phyloP scores from a whole-genome alignment of 2,329 filamentous ascomycete genomes.

The Colletotrichum liriopes region DNA sequence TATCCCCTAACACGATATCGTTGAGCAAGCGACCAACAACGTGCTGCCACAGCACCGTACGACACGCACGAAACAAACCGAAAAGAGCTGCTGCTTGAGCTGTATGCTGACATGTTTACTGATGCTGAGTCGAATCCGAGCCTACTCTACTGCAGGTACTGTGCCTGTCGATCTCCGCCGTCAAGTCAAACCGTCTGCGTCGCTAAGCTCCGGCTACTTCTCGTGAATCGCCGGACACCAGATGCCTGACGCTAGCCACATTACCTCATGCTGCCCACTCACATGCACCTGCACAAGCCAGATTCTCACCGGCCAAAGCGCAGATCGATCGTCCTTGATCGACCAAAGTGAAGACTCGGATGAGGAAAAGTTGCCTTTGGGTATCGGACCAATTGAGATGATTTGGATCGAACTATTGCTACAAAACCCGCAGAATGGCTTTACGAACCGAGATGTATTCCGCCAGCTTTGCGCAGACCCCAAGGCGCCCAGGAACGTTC shows the following conservation, averaged over 20 bases:
- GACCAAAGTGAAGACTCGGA: not conserved
- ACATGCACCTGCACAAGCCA: slow-evolving; percentile 8
- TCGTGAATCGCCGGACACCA: not conserved
- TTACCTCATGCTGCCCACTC: not conserved
- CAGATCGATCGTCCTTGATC: not conserved
- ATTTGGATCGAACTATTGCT: slow-evolving; percentile 27
- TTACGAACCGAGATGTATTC: not conserved
- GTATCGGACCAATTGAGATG: slow-evolving; percentile 20
- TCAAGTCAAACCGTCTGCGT: not conserved
- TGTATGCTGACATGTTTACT: not conserved
- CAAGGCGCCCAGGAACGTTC: not conserved
- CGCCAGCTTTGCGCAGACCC: slow-evolving; percentile 15
- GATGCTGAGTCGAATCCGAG: not conserved
- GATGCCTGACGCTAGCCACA: not conserved
- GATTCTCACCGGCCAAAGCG: not conserved
- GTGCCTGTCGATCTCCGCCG: slow-evolving; percentile 13
- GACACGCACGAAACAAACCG: too few species aligned
- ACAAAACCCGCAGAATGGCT: slow-evolving; percentile 15
- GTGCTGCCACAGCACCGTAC: not conserved
- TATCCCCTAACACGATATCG: not conserved
- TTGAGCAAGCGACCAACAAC: not conserved
- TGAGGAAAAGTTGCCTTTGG: not conserved
- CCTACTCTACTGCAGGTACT: not conserved
- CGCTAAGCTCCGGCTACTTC: not conserved
- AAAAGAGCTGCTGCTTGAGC: not conserved